Percentiles rank a stretch among this genome's conserved stretches.
These are phyloP conservation scores for Colletotrichum sojae DNA, from an alignment of 2,329 filamentous ascomycete genomes.

Conservation along the genomic window DNA sequence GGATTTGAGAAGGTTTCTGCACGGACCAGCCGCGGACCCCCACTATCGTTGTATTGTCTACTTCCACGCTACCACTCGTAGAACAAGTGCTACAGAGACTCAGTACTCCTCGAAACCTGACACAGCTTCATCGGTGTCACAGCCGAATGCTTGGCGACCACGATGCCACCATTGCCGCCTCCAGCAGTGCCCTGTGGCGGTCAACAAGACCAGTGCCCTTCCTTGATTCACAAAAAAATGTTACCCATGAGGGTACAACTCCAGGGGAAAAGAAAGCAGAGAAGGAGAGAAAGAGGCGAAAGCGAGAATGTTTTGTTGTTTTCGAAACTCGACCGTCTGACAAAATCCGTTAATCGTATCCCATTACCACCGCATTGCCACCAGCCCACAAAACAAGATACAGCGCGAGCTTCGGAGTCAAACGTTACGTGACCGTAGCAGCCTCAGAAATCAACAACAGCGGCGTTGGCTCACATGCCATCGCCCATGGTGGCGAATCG, in stretches of 20 bases:
- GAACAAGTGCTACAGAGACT: neutral
- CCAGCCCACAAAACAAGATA: neutral
- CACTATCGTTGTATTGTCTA: conserved; percentile 52
- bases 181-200: neutral
- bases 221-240: too few relatives aligned
- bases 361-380: neutral
- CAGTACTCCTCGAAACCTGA: neutral
- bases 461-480: conserved; percentile 54
- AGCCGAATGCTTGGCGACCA: neutral
- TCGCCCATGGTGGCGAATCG: conserved; percentile 71
- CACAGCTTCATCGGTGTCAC: conserved; percentile 13
- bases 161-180: neutral
- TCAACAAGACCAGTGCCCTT: neutral
- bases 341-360: neutral
- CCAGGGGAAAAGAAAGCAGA: too few relatives aligned
- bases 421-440: too few relatives aligned
- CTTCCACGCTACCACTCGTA: conserved; percentile 42
- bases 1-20: conserved; percentile 67
- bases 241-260: too few relatives aligned
- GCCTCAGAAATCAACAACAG: too few relatives aligned
- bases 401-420: too few relatives aligned
- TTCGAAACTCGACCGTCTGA: neutral
- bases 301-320: neutral
- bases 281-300: conserved; percentile 18
- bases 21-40: conserved; percentile 37